phyloP scores from a whole-genome alignment of 169 alveolate genomes.

The Eimeria necatrix region DNA sequence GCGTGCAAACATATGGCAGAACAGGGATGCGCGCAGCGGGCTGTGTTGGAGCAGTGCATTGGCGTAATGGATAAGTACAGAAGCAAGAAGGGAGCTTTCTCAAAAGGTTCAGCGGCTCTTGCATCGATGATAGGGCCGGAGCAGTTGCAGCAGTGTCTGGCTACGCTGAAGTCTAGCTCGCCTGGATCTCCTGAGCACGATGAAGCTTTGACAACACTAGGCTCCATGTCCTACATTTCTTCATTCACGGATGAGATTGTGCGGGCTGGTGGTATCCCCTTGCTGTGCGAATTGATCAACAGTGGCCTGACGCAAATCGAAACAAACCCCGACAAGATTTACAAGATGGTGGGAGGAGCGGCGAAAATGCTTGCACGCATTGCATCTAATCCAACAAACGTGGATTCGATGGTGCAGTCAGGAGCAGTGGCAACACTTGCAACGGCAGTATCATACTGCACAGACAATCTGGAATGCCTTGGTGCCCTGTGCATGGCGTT shows the following conservation, averaged over 20 bases:
- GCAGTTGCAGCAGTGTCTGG: slow-evolving; percentile 90
- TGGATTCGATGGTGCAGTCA: slow-evolving; percentile 89
- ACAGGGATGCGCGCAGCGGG: slow-evolving; percentile 68
- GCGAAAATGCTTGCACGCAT: slow-evolving; percentile 92
- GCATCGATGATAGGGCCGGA: slow-evolving; percentile 93
- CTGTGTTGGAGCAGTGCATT: slow-evolving; percentile 75
- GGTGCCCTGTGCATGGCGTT: slow-evolving; percentile 92
- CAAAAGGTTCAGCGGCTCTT: slow-evolving; percentile 93
- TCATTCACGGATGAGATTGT: slow-evolving; percentile 94
- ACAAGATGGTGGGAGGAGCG: slow-evolving; percentile 91
- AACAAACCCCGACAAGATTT: slow-evolving; percentile 89
- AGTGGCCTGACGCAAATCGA: slow-evolving; percentile 90
- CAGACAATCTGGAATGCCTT: slow-evolving; percentile 88
- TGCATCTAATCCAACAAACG: slow-evolving; percentile 91
- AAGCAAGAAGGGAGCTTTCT: slow-evolving; percentile 81
- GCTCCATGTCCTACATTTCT: slow-evolving; percentile 94
- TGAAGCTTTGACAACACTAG: slow-evolving; percentile 92
- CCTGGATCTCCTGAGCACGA: slow-evolving; percentile 93
- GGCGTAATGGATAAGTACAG: slow-evolving; percentile 80
- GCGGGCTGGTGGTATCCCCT: slow-evolving; percentile 93
- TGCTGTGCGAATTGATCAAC: slow-evolving; percentile 91
- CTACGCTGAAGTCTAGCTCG: slow-evolving; percentile 89
- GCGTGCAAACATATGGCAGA: slow-evolving; percentile 71
- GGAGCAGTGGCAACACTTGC: slow-evolving; percentile 94
- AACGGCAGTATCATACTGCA: slow-evolving; percentile 91